Evolutionary conservation across 2,329 filamentous ascomycete species (phyloP), one percentile per base, ranked within the genome.

Genomic region (Sordariomycetes sp.): DNA sequence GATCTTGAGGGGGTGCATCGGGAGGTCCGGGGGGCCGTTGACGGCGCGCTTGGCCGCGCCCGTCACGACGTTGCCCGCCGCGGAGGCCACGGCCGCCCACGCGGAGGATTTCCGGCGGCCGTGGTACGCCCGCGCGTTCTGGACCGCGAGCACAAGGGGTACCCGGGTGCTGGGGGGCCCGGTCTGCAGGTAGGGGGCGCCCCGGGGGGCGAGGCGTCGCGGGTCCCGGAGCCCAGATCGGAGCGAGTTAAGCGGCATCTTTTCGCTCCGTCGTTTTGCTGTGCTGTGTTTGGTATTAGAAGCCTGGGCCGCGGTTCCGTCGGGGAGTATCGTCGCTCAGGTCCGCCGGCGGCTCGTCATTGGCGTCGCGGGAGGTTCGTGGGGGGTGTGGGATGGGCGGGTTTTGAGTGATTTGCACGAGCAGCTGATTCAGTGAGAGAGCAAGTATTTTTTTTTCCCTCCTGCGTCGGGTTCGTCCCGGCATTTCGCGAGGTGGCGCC

Each of bases 1-100:
- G 36, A 89, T 87, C 61, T 89, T 83, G 66, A 97, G 79, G 36
- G 92, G 92, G 69, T 97, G 92, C 65, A 96, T 36, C 10, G 55
- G 55, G n/a, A 57, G 55, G 36, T 57, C 55, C 6, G 55, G 6
- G 42, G 50, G 45, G 2, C 48, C 55, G 28, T 52, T 34, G 34
- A 57, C 45, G 12, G 55, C 55, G 22, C 81, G 76, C 63, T 80
- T 79, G 60, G 86, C 76, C 52, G 81, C 82, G 67, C 85, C 86
- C 63, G 79, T 79, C 62, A 90, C 85, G 60, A 90, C 79, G 68
- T 86, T 86, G 62, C 13, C 78, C 39, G 83, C 82, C 17, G 85
- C 81, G 25, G 17, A 79, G 45, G 83, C 82, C 17, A 85, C 81
- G 52, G 89, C 86, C 2, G 84, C 86, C 79, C 87, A 89, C 54